Percentiles rank a stretch among this genome's conserved stretches.
These are phyloP conservation scores for Chlorella sorokiniana DNA, from an alignment of 139 green algal species.

Conservation along the genomic window DNA sequence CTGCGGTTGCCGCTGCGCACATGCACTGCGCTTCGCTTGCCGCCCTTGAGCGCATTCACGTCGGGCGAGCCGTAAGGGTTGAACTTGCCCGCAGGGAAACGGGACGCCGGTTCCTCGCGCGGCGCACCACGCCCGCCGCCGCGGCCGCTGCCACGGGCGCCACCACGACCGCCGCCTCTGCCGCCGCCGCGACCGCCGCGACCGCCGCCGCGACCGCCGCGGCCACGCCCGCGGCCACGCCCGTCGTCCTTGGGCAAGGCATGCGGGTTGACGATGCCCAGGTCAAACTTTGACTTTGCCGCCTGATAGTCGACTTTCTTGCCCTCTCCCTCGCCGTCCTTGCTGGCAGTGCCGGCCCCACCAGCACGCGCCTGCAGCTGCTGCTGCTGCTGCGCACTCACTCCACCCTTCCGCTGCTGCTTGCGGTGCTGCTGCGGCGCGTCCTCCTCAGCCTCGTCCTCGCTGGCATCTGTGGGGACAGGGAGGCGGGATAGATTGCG, in stretches of 20 bases:
- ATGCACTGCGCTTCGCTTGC: constrained; percentile 37
- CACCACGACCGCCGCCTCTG: constrained; percentile 21
- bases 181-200: not conserved
- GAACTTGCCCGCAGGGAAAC: constrained; percentile 22
- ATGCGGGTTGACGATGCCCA: constrained; percentile 29
- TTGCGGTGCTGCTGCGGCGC: not conserved
- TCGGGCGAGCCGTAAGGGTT: constrained; percentile 41
- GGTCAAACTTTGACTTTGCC: constrained; percentile 22
- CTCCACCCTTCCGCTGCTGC: not conserved
- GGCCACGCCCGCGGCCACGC: not conserved
- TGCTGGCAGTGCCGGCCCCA: not conserved
- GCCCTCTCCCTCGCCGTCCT: not conserved
- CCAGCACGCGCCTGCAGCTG: not conserved
- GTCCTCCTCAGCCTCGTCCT: not conserved
- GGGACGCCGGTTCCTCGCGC: not conserved
- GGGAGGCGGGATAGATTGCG: not conserved
- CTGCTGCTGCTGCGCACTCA: not conserved
- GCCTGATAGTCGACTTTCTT: not conserved
- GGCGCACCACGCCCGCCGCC: not conserved
- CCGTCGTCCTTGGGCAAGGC: not conserved
- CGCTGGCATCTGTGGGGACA: constrained; percentile 11
- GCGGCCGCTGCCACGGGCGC: not conserved
- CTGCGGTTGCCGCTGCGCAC: constrained; percentile 50
- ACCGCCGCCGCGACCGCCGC: constrained; percentile 11
- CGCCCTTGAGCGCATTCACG: constrained; percentile 42